Evolutionary conservation across 164 flowering plant genomes (phyloP).

Genomic region (Echeveria elegans): DNA sequence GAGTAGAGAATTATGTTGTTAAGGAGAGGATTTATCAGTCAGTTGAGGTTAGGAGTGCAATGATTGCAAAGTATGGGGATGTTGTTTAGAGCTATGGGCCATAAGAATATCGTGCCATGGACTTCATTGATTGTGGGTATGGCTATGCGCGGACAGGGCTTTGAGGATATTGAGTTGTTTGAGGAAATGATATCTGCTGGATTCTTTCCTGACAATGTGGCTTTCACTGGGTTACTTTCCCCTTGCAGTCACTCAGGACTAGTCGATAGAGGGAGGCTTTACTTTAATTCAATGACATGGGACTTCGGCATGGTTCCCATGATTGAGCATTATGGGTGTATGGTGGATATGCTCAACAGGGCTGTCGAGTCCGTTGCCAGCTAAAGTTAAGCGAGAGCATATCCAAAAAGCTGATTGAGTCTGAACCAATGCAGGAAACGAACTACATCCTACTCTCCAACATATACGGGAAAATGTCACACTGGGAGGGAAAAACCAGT

Average conservation of each 20-base stretch:
- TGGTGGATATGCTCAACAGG: slow-evolving; percentile 14
- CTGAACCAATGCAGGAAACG: slow-evolving; percentile 9
- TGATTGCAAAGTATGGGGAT: slow-evolving; percentile 20
- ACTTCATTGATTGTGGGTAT: slow-evolving; percentile 18
- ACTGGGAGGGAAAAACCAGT: neutral
- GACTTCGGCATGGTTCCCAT: slow-evolving; percentile 5
- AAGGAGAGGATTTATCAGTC: slow-evolving; percentile 12
- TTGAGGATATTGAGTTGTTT: neutral
- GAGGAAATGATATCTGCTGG: neutral
- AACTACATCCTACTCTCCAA: slow-evolving; percentile 11
- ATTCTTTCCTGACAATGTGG: neutral
- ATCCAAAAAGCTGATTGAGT: neutral
- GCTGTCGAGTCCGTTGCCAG: slow-evolving; percentile 11
- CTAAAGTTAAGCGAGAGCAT: slow-evolving; percentile 8
- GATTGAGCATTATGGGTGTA: slow-evolving; percentile 11
- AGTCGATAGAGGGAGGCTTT: neutral
- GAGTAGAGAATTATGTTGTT: slow-evolving; percentile 19
- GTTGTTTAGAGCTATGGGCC: slow-evolving; percentile 15
- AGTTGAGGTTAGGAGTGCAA: slow-evolving; percentile 21
- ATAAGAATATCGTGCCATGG: slow-evolving; percentile 16
- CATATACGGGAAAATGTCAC: slow-evolving; percentile 10
- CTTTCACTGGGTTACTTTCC: neutral
- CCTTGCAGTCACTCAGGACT: slow-evolving; percentile 6
- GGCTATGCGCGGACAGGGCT: slow-evolving; percentile 12
- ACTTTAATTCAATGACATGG: neutral